Evolutionary conservation across 495 filamentous ascomycete species (phyloP).

Genomic region (Cenococcum geophilum): DNA sequence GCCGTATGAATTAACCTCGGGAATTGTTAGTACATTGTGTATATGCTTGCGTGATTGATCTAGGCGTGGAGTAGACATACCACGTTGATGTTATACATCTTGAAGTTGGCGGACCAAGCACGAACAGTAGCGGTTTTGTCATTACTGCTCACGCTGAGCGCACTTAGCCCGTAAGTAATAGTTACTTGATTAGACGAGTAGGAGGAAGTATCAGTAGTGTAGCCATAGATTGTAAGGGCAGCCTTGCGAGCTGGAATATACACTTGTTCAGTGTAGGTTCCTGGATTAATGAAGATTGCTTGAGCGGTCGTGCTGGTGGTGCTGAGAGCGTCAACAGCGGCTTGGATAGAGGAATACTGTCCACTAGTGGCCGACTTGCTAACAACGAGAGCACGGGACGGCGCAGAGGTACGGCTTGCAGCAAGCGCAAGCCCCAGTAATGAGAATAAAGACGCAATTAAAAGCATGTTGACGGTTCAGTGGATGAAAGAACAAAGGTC

Average conservation of each 20-base stretch:
- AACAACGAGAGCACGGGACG: conserved; percentile 48
- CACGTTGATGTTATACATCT: conserved; percentile 59
- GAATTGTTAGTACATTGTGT: not conserved
- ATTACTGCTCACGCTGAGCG: conserved; percentile 39
- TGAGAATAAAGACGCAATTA: not conserved
- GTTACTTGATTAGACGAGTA: conserved; percentile 56
- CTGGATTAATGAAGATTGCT: conserved; percentile 56
- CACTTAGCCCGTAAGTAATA: conserved; percentile 45
- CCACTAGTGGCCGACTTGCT: conserved; percentile 36
- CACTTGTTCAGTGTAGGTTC: conserved; percentile 41
- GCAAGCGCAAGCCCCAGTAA: conserved; percentile 13
- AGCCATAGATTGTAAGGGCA: conserved; percentile 54
- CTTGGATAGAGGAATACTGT: conserved; percentile 47
- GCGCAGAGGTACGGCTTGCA: conserved; percentile 44
- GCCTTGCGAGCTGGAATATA: conserved; percentile 28
- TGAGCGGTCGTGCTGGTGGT: conserved; percentile 41
- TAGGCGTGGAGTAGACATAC: conserved; percentile 10
- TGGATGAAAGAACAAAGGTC: not conserved
- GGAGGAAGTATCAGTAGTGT: conserved; percentile 50
- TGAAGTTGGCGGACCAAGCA: conserved; percentile 46
- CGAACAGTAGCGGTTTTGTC: conserved; percentile 49
- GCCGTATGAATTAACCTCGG: conserved; percentile 46
- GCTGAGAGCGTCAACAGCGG: conserved; percentile 46
- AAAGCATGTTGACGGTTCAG: not conserved
- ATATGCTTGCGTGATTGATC: not conserved